These are phyloP conservation scores for Dipteronia sinensis DNA, from an alignment of 345 rosid genomes.

Conservation along the genomic window DNA sequence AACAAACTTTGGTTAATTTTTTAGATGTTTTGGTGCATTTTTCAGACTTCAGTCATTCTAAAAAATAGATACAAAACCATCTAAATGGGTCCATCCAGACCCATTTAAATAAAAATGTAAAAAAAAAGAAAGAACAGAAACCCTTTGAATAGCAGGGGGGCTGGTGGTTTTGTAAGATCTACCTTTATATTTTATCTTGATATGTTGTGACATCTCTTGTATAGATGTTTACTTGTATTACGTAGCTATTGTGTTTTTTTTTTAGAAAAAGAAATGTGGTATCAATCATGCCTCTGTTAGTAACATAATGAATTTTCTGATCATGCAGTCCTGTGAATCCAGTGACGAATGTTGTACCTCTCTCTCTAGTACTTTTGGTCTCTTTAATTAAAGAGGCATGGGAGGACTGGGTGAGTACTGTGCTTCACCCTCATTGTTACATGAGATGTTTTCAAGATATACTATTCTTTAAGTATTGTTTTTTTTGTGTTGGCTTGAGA, in stretches of 20 bases:
- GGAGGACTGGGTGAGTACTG: constrained; percentile 88
- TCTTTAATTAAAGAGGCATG: constrained; percentile 98
- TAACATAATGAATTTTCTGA: constrained; percentile 23
- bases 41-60: not conserved
- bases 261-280: not conserved
- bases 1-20: too few relatives aligned
- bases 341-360: constrained; percentile 87
- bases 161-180: not conserved
- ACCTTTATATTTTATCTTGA: not conserved
- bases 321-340: constrained; percentile 96
- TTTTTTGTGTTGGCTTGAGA: constrained; percentile 8
- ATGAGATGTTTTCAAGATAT: constrained; percentile 10
- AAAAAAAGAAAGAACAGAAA: not conserved
- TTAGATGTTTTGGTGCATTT: not conserved
- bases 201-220: not conserved
- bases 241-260: not conserved
- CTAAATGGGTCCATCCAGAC: not conserved
- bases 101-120: not conserved
- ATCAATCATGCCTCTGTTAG: not conserved
- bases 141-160: not conserved
- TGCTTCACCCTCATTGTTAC: constrained; percentile 12
- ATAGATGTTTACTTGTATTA: not conserved
- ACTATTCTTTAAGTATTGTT: not conserved
- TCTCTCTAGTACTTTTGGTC: constrained; percentile 91
- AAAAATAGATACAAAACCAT: not conserved